Base-by-base conservation (phyloP, 140 eudicot genomes). In the Stevia rebaudiana region DNA sequence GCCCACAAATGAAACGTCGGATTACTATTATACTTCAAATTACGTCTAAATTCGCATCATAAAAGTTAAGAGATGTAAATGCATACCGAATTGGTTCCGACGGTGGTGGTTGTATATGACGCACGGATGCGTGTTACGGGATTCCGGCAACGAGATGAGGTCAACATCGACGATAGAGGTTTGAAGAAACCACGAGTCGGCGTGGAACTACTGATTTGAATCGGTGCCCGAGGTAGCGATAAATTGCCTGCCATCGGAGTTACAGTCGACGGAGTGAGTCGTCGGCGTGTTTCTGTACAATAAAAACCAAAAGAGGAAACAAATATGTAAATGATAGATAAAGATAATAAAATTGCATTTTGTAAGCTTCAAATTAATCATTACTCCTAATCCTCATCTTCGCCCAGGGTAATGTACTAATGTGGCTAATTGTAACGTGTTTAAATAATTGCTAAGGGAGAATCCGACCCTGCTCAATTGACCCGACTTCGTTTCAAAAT, bases 181-280 rank as follows among this genome's bases (percentile, higher is more conserved):
- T 61, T 69, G 16, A 42, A 17, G 24, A 70, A 17, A 48, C 70
- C 50, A 30, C 68, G 55, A 22, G 40, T 19, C 33, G 72, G 30
- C 42, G 68, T 51, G 31, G 1, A 11, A 36, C 60, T 37, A 52
- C 46, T 24, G 71, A 70, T 31, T 44, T 24, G 74, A 67, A 59
- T 78, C 73, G 70, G 49, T 15, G 36, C 43, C 56, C 75, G 52
- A 18, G 54, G 41, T 33, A 15, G 8, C 48, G 62, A 39, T 5
- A 63, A 19, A 63, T 42, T 41, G 43, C 12, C 52, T 25, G 75
- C 74, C 72, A 67, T 70, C 47, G 18, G 25, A 53, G 44, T 44
- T 40, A 24, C 64, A 54, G 6, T 13, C 35, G 69, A 48, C 23
- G 68, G 44, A 61, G 21, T 36, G 50, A 4, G 15, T 3, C 52